Conservation (phyloP, 2,329 filamentous ascomycete genomes). For the Didymella lethalis region DNA sequence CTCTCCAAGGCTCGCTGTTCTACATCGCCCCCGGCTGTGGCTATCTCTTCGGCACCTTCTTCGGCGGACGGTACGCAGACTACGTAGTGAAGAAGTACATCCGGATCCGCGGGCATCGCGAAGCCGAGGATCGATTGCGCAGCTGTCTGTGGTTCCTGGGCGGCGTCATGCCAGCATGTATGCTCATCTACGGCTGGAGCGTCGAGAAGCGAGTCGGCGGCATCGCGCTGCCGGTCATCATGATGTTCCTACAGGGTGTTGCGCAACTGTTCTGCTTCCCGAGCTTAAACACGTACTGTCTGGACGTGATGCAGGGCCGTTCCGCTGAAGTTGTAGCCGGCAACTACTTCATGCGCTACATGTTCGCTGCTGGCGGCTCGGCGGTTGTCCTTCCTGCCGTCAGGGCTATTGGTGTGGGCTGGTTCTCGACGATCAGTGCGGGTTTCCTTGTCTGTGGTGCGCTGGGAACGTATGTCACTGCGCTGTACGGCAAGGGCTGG, state of each 20-base stretch:
- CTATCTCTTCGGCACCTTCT: conserved; percentile 72
- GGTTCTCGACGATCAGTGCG: conserved; percentile 77
- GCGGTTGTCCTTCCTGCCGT: conserved; percentile 77
- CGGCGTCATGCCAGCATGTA: conserved; percentile 65
- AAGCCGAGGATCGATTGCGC: conserved; percentile 74
- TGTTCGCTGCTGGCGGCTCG: conserved; percentile 75
- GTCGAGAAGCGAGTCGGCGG: conserved; percentile 64
- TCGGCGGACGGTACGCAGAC: conserved; percentile 77
- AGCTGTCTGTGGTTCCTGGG: conserved; percentile 63
- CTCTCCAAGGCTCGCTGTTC: conserved; percentile 74
- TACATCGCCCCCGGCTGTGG: conserved; percentile 77
- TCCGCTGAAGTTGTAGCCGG: conserved; percentile 79
- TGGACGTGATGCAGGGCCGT: conserved; percentile 78
- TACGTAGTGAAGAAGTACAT: conserved; percentile 71
- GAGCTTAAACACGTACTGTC: conserved; percentile 78
- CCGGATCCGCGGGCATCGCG: conserved; percentile 64
- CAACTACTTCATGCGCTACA: conserved; percentile 80
- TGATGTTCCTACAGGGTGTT: conserved; percentile 77
- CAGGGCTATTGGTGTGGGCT: conserved; percentile 78
- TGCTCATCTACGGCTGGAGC: conserved; percentile 74
- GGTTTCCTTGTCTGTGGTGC: conserved; percentile 62
- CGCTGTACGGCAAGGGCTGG: conserved; percentile 61
- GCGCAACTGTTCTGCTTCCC: conserved; percentile 80
- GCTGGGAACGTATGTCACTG: conserved; percentile 57
- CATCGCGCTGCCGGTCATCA: conserved; percentile 70